Base-by-base conservation (phyloP, 257 asterid genomes). In the Primulina tabacum region DNA sequence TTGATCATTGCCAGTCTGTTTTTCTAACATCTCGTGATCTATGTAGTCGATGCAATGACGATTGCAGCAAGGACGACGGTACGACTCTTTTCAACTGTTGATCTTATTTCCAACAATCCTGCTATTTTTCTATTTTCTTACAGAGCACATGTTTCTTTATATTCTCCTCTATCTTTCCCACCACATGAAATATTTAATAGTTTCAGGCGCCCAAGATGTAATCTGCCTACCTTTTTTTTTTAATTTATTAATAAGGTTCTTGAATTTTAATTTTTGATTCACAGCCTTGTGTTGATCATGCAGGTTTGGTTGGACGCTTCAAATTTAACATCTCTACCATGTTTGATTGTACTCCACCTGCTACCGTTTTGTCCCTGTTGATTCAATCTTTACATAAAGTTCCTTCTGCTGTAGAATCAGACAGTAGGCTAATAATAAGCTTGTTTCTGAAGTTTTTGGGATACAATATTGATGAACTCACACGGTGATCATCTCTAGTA, bases 381-480 rank as follows among this genome's bases (percentile, higher is more conserved):
- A 84, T 93, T 80, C 92, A 84, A 72, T 70, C 88, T 38, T 81
- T 93, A 67, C 94, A 86, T 73, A 87, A 82, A 81, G 89, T 89
- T 73, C 90, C 90, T 64, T 81, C 87, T 57, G 73, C 84, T 52
- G 85, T 71, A 10, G 96, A 90, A 82, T 85, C 88, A 56, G 86
- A 84, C 79, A 83, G 92, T 73, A 80, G 78, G 69, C 90, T 89
- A 68, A 74, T 90, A 69, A 66, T 93, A 68, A 92, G 92, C 73
- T 76, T 90, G 83, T 93, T 93, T 75, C 73, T 93, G 80, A 87
- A 84, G 86, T 90, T 87, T 74, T 69, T 93, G 65, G 99, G 99
- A 72, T 89, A 89, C 74, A 71, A 61, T 71, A 84, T 73, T 62
- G 82, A 82, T 50, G 82, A 84, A 55, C 72, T 72, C 62, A 47